Conservation (phyloP, 441 rosid genomes). For the Aleurites moluccanus region DNA sequence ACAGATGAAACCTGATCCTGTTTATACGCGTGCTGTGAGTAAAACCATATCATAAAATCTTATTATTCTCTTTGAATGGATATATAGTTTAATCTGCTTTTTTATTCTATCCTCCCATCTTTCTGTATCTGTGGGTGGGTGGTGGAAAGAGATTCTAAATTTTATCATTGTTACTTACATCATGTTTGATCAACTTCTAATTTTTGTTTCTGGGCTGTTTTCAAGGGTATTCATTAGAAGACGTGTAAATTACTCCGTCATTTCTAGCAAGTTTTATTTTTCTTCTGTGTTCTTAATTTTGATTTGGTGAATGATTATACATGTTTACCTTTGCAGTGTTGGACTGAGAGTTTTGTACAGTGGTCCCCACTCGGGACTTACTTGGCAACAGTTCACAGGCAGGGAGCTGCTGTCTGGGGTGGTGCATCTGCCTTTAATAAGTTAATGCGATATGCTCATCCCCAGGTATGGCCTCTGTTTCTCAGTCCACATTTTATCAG, state of each 20-base stretch:
- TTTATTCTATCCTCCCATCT: no score
- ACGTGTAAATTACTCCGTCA: background rate
- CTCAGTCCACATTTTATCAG: background rate
- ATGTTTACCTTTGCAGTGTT: constrained; percentile 49
- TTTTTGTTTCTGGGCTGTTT: background rate
- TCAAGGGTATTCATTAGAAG: background rate
- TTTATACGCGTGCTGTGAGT: constrained; percentile 83
- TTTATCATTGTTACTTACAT: no score
- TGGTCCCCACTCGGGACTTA: constrained; percentile 98
- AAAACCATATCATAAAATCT: background rate
- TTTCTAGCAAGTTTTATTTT: background rate
- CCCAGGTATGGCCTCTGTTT: constrained; percentile 48
- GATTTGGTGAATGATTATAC: background rate
- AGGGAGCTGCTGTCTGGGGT: constrained; percentile 97
- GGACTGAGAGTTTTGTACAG: constrained; percentile 96
- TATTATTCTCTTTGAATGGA: background rate
- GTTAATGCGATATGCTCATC: constrained; percentile 88
- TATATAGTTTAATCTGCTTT: background rate
- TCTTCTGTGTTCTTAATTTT: background rate
- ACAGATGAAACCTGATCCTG: constrained; percentile 82
- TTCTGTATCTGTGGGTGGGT: background rate
- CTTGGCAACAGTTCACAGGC: constrained; percentile 89
- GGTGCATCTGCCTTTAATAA: constrained; percentile 79
- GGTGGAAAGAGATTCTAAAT: background rate
- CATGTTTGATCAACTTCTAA: background rate